Evolutionary conservation across 2,329 filamentous ascomycete genomes (phyloP), one percentile per base, ranked within the genome.

Genomic region (Didymella sp.): DNA sequence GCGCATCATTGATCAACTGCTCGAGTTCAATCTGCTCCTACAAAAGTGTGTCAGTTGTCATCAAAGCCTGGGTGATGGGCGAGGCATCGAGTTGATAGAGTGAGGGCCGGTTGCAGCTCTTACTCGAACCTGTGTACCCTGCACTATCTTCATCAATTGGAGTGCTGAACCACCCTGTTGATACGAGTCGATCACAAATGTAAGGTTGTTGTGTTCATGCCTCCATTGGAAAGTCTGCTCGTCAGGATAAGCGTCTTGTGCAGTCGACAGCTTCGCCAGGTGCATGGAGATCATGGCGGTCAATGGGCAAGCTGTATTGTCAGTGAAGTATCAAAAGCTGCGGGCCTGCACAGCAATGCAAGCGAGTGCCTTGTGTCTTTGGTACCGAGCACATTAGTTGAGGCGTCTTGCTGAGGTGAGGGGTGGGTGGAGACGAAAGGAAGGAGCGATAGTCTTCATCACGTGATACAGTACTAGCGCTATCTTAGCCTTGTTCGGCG

Each of bases 71-170:
- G 8, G 6, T 38, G 6, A 28, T n/a, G 4, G 8, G 13, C 25
- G 15, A 44, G 15, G 41, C 21, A 46, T 42, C 25, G 41, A 42
- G 21, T 21, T 30, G n/a, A 22, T 9, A 9, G 31, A 45, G 42
- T 41, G 28, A 56, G 24, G 51, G 30, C 35, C 31, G 28, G 24
- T 15, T 21, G 41, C 28, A 41, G 47, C 51, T 64, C 70, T 64
- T 78, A 82, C 80, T 70, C 81, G 64, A 51, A 77, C 63, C 48
- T 77, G 73, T 13, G 70, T 73, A 19, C 77, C 78, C 55, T 78
- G 76, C 13, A 75, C 62, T 25, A 82, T 65, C 64, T 75, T 76
- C 64, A 80, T 65, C 12, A 76, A 58, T 58, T 73, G 68, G 31
- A 73, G 55, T 38, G 65, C 58, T 17, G 56, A 59, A 30, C 60